These are phyloP conservation scores for Eimeria acervulina DNA, from an alignment of 169 alveolate species.

Conservation along the genomic window DNA sequence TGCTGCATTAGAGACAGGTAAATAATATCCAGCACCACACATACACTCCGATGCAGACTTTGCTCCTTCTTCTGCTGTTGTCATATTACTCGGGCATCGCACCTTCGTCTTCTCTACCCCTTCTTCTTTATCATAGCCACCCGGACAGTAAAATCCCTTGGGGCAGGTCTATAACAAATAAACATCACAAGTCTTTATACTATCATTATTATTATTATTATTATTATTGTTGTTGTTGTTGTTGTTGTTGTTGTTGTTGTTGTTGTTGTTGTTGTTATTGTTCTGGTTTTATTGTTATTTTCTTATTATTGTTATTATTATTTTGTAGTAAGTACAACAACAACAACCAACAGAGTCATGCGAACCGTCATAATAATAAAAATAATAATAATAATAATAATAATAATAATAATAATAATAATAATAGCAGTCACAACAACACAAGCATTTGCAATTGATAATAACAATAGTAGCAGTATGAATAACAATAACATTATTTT, in stretches of 20 bases:
- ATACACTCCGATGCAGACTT: constrained; percentile 79
- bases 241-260: too few relatives aligned
- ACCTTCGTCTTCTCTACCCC: neutral
- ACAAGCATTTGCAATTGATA: constrained; percentile 50
- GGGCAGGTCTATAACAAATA: constrained; percentile 90
- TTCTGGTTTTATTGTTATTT: too few relatives aligned
- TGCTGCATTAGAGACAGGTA: neutral
- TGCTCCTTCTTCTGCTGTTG: constrained; percentile 77
- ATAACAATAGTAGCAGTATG: neutral
- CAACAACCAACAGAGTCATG: too few relatives aligned
- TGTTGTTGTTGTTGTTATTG: too few relatives aligned
- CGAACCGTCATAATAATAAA: too few relatives aligned
- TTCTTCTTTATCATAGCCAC: constrained; percentile 80
- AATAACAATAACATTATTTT: too few relatives aligned
- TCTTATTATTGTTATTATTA: too few relatives aligned
- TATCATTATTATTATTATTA: too few relatives aligned
- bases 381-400: neutral
- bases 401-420: constrained; percentile 84
- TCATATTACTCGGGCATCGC: constrained; percentile 76
- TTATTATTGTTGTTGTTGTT: too few relatives aligned
- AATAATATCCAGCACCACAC: constrained; percentile 67
- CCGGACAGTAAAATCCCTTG: constrained; percentile 88
- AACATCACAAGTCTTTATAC: too few relatives aligned
- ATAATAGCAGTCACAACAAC: constrained; percentile 83
- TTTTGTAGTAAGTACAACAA: too few relatives aligned